phyloP scores from a whole-genome alignment of 768 basidiomycete genomes.

The Amanita pallidorosea region DNA sequence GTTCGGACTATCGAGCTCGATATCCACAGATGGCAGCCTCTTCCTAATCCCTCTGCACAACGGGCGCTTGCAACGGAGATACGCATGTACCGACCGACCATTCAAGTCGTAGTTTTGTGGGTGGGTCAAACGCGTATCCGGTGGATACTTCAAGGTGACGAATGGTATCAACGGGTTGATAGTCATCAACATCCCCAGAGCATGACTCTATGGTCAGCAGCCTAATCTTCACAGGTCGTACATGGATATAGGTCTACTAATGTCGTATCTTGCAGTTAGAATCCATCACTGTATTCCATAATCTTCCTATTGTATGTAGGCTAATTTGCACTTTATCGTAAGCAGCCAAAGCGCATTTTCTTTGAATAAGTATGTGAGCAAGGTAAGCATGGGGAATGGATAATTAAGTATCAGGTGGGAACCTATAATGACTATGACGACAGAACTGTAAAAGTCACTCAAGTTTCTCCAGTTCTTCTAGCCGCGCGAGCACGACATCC shows the following conservation, averaged over 20 bases:
- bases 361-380: too few species aligned
- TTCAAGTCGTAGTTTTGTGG: slow-evolving; percentile 21
- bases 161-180: slow-evolving; percentile 4
- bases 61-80: slow-evolving; percentile 22
- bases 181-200: slow-evolving; percentile 1
- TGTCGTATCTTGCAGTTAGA: not conserved
- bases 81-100: slow-evolving; percentile 18
- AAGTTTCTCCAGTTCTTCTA: slow-evolving; percentile 90
- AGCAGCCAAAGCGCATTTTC: too few species aligned
- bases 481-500: slow-evolving; percentile 81
- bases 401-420: too few species aligned
- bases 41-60: slow-evolving; percentile 14
- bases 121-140: slow-evolving; percentile 13
- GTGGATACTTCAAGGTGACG: slow-evolving; percentile 12
- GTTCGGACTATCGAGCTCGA: slow-evolving; percentile 24
- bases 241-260: not conserved
- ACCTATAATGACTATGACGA: too few species aligned
- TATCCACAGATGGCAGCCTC: slow-evolving; percentile 18
- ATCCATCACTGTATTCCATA: not conserved
- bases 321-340: too few species aligned
- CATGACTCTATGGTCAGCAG: not conserved
- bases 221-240: not conserved
- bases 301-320: not conserved
- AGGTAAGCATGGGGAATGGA: too few species aligned
- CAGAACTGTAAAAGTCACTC: slow-evolving; percentile 42